Percentiles rank a stretch among this genome's conserved stretches.
phyloP scores from a whole-genome alignment of 2,329 filamentous ascomycete species.

The Rugonectria rugulosa region DNA sequence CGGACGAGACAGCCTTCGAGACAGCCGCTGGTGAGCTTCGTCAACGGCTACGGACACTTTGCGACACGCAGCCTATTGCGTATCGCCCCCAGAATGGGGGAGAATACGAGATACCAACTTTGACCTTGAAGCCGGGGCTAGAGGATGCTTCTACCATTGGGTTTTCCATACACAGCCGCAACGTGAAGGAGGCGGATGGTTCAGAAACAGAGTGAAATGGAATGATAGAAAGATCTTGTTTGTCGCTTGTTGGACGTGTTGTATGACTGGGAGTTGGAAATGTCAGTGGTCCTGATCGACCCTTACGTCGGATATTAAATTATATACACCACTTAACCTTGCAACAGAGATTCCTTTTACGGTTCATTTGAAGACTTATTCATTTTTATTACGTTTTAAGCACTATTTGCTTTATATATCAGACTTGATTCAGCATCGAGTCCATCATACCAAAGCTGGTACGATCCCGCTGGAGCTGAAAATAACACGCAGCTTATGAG shows the following conservation, averaged over 20 bases:
- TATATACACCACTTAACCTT: no score
- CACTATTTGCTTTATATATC: no score
- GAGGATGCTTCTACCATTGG: neutral
- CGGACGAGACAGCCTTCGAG: neutral
- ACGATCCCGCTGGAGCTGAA: conserved; percentile 4
- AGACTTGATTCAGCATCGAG: no score
- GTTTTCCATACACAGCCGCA: conserved; percentile 17
- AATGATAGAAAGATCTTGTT: no score
- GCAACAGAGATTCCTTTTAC: no score
- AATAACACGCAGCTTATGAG: conserved; percentile 3
- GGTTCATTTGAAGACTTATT: no score
- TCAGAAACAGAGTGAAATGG: no score
- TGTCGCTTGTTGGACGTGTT: no score
- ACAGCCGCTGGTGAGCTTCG: conserved; percentile 5
- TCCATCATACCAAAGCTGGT: neutral
- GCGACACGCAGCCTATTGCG: conserved; percentile 3
- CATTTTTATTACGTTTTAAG: no score
- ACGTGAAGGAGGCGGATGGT: neutral
- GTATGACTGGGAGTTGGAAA: no score
- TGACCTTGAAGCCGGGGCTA: conserved; percentile 10
- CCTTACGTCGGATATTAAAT: no score
- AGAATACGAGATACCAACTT: conserved; percentile 23
- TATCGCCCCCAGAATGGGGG: conserved; percentile 20
- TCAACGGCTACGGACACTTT: conserved; percentile 8
- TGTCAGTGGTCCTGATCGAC: no score